Evolutionary conservation across 352 stramenopile genomes (phyloP), one percentile per base, ranked within the genome.

Genomic region (Phytophthora constricta): DNA sequence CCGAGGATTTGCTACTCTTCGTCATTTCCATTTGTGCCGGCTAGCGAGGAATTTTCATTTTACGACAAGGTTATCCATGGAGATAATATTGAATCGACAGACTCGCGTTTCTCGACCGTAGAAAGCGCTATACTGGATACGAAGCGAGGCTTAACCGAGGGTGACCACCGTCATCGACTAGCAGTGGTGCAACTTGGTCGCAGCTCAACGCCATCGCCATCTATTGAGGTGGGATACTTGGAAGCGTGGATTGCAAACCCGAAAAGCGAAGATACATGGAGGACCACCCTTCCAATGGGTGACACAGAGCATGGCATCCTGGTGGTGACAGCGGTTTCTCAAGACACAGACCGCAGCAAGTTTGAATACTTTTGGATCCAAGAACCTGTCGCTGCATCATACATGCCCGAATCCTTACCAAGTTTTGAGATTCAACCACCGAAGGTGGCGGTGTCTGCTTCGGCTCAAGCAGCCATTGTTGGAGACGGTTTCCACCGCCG

Each of bases 401-500:
- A 50, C 22, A 19, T 5, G 3, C 13, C 31, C 34, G n/a, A n/a
- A 51, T 39, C 37, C 50, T 43, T 17, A 17, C 64, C 51, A 64
- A 9, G 16, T 3, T 3, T 49, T n/a, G 28, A 59, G 5, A 49
- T 69, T 26, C 53, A 65, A 55, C 20, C 42, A 11, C 13, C 46
- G 47, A 45, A 42, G 25, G 19, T 26, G 13, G 10, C 51, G 28
- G 50, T 67, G 39, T 58, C 53, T n/a, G 65, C 69, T 13, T 80
- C 65, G 13, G 22, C 78, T 11, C 39, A 65, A 8, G 58, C 58
- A 62, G 23, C 28, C 42, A 70, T 79, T 19, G 10, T 34, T 31
- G 71, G 80, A 2, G 68, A 79, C 66, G 80, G 80, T 13, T 88
- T 88, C 33, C 80, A 88, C 33, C 80, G 74, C 4, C 72, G 53